Evolutionary conservation across 2,329 filamentous ascomycete genomes (phyloP), one percentile per base, ranked within the genome.

Genomic region (Talaromyces verruculosus): DNA sequence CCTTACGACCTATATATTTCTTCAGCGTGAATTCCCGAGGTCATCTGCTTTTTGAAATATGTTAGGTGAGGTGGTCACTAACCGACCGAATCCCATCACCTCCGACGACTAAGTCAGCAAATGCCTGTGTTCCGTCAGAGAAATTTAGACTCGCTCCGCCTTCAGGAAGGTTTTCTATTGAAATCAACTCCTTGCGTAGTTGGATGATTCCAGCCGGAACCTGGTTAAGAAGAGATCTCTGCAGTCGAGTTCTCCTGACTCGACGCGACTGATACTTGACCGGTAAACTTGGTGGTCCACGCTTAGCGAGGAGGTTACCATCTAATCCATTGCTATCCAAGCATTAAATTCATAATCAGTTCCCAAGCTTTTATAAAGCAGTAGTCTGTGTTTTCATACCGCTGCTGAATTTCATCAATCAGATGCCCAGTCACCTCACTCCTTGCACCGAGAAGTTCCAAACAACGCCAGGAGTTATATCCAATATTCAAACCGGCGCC

Each of bases 1-100:
- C 43, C 81, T 73, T 1, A 83, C 78, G 19, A 78, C 73, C 81
- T 82, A 17, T 25, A 15, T 6, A 19, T 15, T 63, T 30, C 28
- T 43, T 11, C 17, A 39, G 57, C 5, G 3, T 45, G 35, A 37
- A 37, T 5, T 11, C 25, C 25, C 25, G 25, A 3, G 25, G 2
- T 25, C 28, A 19, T 19, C 10, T 53, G 10, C 33, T n/a, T 17
- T 43, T 57, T 17, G 3, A 25, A 25, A 35, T 45, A 33, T 15
- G 30, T 33, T 43, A 43, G 8, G 22, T 22, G 39, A 1, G 25
- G 7, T 39, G 39, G 53, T 15, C 35, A 67, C 74, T 41, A 68
- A 83, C 80, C 4, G 83, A 84, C 65, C 82, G 79, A 61, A 85
- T 85, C 2, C 84, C 83, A 69, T 86, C 83, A 4, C 82, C 84